Base-by-base conservation (phyloP, 805 yeast species). In the Ogataea sp. region DNA sequence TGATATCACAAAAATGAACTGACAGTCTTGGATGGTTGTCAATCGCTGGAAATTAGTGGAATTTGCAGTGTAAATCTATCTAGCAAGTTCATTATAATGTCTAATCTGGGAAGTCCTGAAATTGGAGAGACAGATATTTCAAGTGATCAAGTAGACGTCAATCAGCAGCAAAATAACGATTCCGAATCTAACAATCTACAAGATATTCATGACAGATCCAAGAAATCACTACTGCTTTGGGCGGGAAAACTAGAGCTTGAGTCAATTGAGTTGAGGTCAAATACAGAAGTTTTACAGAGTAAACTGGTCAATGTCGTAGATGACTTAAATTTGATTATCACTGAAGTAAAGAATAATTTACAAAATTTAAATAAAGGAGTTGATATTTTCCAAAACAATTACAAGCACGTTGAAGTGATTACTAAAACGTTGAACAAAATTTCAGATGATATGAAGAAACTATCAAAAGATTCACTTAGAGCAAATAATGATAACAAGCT, bases 221-320 rank as follows among this genome's bases (percentile, higher is more conserved):
- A 69, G 57, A 55, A 64, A 24, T 38, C 20, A 4, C 17, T 55
- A n/a, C 33, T 57, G 53, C 25, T 53, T 45, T 73, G 78, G 79
- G 78, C 78, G 0, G 64, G 71, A 5, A 62, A 67, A 27, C 48
- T 74, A 16, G 80, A 74, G 44, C 42, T 73, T 38, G 79, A 74
- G 42, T 59, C 69, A 13, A 54, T 68, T 2, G 75, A 68, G 24
- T 47, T 70, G 20, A 52, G 72, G 32, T 61, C 62, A 11, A 53
- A 57, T 11, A 44, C 56, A 25, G 37, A 40, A 3, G 47, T 45
- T 15, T 33, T 51, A 24, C 43, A 39, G 17, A 28, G 33, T 1
- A 18, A 28, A 20, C 21, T 49, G 9, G 38, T 46, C 4, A 9
- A 30, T 30, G 27, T 43, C 40, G 21, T 30, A 5, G 33, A 30